Conservation (phyloP, 768 basidiomycete genomes). For the Russula foetens region DNA sequence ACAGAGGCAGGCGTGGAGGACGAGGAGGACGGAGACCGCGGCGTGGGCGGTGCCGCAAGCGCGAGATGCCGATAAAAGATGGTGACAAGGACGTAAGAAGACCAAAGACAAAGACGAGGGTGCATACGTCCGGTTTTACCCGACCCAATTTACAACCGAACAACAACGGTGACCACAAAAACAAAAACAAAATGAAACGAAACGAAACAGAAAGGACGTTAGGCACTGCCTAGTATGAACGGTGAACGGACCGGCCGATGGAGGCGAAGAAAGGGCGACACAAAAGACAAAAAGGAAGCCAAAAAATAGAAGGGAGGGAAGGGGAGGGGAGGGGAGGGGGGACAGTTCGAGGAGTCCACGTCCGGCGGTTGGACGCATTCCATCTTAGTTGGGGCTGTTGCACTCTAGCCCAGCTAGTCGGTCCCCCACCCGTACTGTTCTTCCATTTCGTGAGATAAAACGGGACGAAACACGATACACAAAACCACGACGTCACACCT, state of each 20-base stretch:
- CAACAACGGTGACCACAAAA: neutral
- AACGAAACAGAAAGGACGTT: neutral
- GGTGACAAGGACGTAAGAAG: neutral
- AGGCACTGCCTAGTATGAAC: constrained; percentile 14
- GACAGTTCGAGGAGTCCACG: neutral
- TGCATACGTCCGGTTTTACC: neutral
- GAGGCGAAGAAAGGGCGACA: neutral
- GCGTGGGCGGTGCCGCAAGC: neutral
- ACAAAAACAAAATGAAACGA: neutral
- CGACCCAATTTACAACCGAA: too few relatives aligned
- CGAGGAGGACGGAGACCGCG: neutral
- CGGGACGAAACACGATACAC: neutral
- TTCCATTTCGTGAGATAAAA: neutral
- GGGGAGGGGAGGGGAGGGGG: neutral
- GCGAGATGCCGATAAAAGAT: constrained; percentile 1
- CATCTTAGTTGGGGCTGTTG: neutral
- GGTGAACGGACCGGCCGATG: constrained; percentile 13
- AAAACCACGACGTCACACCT: neutral
- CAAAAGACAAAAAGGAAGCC: neutral
- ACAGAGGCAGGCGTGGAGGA: constrained; percentile 10
- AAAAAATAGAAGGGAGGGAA: neutral
- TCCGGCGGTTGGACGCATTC: neutral
- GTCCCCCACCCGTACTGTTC: constrained; percentile 9
- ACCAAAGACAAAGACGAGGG: neutral
- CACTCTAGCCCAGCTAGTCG: constrained; percentile 24